Base-by-base conservation (phyloP, 2,329 filamentous ascomycete species). In the Macrophomina phaseolina region DNA sequence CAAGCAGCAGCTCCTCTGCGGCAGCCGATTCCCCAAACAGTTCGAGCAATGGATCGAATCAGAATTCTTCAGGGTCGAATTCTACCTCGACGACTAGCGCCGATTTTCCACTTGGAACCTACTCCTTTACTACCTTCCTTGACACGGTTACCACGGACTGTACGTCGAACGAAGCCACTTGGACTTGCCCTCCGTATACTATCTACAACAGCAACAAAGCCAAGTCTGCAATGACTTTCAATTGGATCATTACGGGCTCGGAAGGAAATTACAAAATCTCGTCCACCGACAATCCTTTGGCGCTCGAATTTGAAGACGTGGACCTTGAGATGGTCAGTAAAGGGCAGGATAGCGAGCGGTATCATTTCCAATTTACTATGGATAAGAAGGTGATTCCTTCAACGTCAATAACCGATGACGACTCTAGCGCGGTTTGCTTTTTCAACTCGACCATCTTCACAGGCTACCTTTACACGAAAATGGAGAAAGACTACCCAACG, bases 61-160 rank as follows among this genome's bases (percentile, higher is more conserved):
- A 14, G 16, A 60, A 40, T 6, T 52, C 55, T n/a, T 51, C 55
- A 6, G 64, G 52, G 3, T 49, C 53, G 6, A 53, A 42, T 23
- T 58, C 32, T 16, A 64, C 49, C 36, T 30, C 52, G 14, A 69
- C 73, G 28, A 65, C 69, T 4, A 73, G 74, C 18, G 69, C 73
- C 12, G 74, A 77, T 64, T 90, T 90, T 71, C 90, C 89, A 1
- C 78, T 84, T 1, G 90, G 89, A 5, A 83, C 85, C n/a, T 91
- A 87, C 75, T 81, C 85, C 45, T 81, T 91, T 70, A 80, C 84
- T 6, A 87, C 87, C 28, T 85, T 84, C 67, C 84, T 91, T 46
- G 80, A 82, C 60, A 84, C 80, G 5, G 77, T 84, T 2, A 77
- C 79, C 16, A 84, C 86, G 6, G 81, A 81, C 58, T 91, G 90